Evolutionary conservation across 2,329 filamentous ascomycete species (phyloP).

Genomic region (Penicillium sp.): DNA sequence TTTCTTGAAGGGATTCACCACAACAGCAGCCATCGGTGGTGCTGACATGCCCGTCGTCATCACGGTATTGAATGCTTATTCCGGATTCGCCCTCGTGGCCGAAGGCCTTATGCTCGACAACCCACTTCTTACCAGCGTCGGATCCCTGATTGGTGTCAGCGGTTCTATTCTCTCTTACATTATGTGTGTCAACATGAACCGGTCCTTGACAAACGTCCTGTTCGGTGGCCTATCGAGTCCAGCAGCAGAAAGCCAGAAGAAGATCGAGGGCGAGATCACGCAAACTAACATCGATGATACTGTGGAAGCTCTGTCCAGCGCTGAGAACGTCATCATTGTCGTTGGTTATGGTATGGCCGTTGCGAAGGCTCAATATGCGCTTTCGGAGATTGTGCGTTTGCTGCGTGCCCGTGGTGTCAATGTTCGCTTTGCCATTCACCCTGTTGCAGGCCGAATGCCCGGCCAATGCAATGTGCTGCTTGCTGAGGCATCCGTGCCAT

Average conservation of each 20-base stretch:
- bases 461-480: slow-evolving; percentile 90
- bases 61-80: slow-evolving; percentile 86
- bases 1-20: slow-evolving; percentile 84
- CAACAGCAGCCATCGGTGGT: slow-evolving; percentile 84
- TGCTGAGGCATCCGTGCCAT: slow-evolving; percentile 82
- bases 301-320: slow-evolving; percentile 69
- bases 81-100: slow-evolving; percentile 83
- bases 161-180: slow-evolving; percentile 88
- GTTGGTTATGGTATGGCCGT: slow-evolving; percentile 95
- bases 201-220: slow-evolving; percentile 81
- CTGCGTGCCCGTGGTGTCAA: slow-evolving; percentile 74
- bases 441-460: slow-evolving; percentile 87
- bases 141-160: slow-evolving; percentile 82
- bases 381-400: slow-evolving; percentile 74
- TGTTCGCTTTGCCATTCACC: slow-evolving; percentile 86
- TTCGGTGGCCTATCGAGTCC: slow-evolving; percentile 77
- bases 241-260: slow-evolving; percentile 61
- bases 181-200: slow-evolving; percentile 87
- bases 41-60: slow-evolving; percentile 93
- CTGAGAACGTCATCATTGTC: slow-evolving; percentile 83
- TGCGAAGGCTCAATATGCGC: slow-evolving; percentile 87
- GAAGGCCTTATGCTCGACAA: slow-evolving; percentile 93
- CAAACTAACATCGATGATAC: slow-evolving; percentile 79
- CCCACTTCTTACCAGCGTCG: slow-evolving; percentile 77
- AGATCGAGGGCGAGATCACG: slow-evolving; percentile 76